Base-by-base conservation (phyloP, 768 basidiomycete species). In the Mycena latifolia region DNA sequence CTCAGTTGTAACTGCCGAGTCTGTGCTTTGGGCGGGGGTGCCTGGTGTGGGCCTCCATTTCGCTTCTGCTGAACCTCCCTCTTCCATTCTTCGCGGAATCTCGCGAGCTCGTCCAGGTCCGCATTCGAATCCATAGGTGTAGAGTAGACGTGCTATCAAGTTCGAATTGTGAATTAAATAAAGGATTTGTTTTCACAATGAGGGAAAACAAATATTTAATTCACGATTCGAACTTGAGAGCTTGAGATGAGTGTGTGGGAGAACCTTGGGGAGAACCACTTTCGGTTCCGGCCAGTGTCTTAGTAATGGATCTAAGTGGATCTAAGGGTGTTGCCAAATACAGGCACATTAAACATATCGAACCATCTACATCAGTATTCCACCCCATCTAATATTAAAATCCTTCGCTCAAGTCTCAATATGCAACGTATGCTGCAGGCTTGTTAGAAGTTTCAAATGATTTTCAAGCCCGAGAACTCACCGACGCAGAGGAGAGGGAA, bases 401-500 rank as follows among this genome's bases (percentile, higher is more conserved):
- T 14, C 33, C 33, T 35, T 35, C 33, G n/a, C n/a, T n/a, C n/a
- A n/a, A n/a, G n/a, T n/a, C 33, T 35, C 33, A 90, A 68, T 88
- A 88, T 39, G 85, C 83, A 60, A 86, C 82, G 66, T 89, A 92
- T 25, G 84, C 66, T 68, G 55, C 35, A 50, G 15, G 43, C 18
- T 1, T 12, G 15, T 55, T 12, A 39, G 53, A 39, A 10, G 17
- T 10, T 4, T 52, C 14, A 35, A 35, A 35, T 35, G n/a, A 35
- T 35, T 14, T 7, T 14, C 33, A 35, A 7, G 14, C 33, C 14
- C 33, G 33, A 35, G 14, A 35, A 35, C 65, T 63, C 43, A 63
- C 65, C 92, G 22, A 96, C 93, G 68, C 95, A 96, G 18, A 99
- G 86, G 60, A 99, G 77, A 2, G 98, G 98, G 84, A 99, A 95